Evolutionary conservation across 1,284 basidiomycete species (phyloP), one percentile per base, ranked within the genome.

Genomic region (Malassezia arunalokei): DNA sequence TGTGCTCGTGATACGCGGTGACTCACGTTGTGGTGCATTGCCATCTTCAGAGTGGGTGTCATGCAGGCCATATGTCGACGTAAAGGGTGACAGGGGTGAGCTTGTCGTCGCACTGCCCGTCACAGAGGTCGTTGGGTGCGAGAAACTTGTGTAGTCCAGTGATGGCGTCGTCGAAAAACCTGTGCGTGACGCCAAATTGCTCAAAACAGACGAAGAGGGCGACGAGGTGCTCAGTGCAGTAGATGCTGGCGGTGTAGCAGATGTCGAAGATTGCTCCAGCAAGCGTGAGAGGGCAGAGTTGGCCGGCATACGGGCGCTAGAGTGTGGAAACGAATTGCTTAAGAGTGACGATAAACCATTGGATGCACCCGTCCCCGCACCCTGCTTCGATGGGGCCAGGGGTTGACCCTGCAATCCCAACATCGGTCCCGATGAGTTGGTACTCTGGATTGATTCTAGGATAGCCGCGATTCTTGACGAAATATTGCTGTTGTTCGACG

Each of bases 1-100:
- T 20, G 61, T 61, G 55, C 61, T 63, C 20, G 63, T 63, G 40
- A 55, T 42, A 8, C 53, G 42, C 17, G 52, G 32, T 28, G 40
- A 39, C 17, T 47, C 44, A 31, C 33, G 44, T 31, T 37, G 32
- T 14, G 33, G 28, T 5, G 32, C 31, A 6, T 40, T 40, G 2
- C 9, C n/a, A 29, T 47, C 44, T 5, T 37, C 37, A 8, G 44
- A 8, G 17, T 31, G 35, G 9, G 33, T n/a, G 24, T 47, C 44
- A 39, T 47, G 33, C 20, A 47, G 24, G 11, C 44, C 44, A n/a
- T 47, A 47, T 8, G 44, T 39, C 12, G 44, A 20, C n/a, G 44
- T 47, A 29, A 33, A 47, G 6, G 44, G 38, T 11, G 32, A 27
- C 15, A 35, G 33, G 2, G 11, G 11, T 24, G 39, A 40, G 9